Percentiles rank a stretch among this genome's conserved stretches.
Conservation (phyloP, 306 rosid genomes). For the Gastrolobium bilobum region DNA sequence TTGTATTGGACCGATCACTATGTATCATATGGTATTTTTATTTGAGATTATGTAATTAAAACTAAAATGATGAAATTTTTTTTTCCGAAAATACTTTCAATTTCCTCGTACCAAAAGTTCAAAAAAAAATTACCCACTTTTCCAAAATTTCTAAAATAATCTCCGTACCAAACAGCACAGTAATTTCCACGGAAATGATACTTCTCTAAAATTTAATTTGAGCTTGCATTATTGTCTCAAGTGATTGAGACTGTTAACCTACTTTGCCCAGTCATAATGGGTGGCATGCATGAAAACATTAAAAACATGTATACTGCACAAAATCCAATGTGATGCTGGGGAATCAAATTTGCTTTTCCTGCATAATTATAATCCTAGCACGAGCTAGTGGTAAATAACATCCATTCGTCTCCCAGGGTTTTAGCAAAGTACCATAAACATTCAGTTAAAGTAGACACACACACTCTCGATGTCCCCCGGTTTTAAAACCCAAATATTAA, state of each 20-base stretch:
- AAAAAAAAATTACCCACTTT: too few relatives aligned
- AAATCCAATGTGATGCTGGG: conserved; percentile 12
- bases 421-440: conserved; percentile 39
- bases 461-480: conserved; percentile 12
- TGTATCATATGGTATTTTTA: too few relatives aligned
- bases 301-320: conserved; percentile 12
- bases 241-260: too few relatives aligned
- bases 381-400: conserved; percentile 15
- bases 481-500: conserved; percentile 21
- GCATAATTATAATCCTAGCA: conserved; percentile 2
- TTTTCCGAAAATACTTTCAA: too few relatives aligned
- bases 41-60: too few relatives aligned
- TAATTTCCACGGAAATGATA: too few relatives aligned
- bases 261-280: neutral
- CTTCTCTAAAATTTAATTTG: neutral
- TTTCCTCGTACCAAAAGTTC: too few relatives aligned
- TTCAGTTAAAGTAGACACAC: conserved; percentile 22
- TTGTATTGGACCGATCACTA: too few relatives aligned
- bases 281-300: neutral
- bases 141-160: too few relatives aligned
- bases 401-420: conserved; percentile 18
- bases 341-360: conserved; percentile 9
- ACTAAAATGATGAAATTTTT: too few relatives aligned
- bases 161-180: too few relatives aligned
- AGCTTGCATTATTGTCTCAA: neutral